A percentile compares a stretch with the other conserved stretches of the same genome.
Conservation (phyloP, 2,329 filamentous ascomycete genomes). For the Venturia nashicola region DNA sequence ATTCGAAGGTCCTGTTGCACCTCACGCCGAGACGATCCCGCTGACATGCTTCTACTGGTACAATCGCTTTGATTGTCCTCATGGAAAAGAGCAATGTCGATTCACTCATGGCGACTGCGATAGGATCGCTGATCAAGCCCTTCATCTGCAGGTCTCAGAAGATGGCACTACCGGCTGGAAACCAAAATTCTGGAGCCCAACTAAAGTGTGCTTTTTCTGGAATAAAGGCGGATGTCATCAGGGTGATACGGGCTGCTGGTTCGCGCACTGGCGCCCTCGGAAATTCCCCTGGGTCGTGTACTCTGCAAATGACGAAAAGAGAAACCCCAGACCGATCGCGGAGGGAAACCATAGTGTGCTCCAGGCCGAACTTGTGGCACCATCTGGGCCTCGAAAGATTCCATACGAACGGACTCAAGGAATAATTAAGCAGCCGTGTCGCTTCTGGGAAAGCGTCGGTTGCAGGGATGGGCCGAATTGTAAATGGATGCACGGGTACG, state of each 20-base stretch:
- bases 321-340: background rate
- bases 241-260: slow-evolving; percentile 1
- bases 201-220: background rate
- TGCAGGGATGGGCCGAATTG: background rate
- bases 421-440: background rate
- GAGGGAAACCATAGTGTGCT: background rate
- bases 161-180: background rate
- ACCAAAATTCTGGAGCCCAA: background rate
- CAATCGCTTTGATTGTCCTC: background rate
- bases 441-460: background rate
- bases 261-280: background rate
- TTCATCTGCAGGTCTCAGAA: background rate
- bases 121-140: background rate
- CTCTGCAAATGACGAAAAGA: background rate
- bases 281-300: background rate
- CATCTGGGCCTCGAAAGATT: background rate
- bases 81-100: background rate
- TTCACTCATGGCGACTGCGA: background rate
- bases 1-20: background rate
- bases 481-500: background rate
- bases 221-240: background rate
- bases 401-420: background rate
- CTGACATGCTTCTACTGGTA: slow-evolving; percentile 7
- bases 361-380: background rate
- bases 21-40: background rate